phyloP scores from a whole-genome alignment of 768 basidiomycete genomes.

The Podaxis sp. region DNA sequence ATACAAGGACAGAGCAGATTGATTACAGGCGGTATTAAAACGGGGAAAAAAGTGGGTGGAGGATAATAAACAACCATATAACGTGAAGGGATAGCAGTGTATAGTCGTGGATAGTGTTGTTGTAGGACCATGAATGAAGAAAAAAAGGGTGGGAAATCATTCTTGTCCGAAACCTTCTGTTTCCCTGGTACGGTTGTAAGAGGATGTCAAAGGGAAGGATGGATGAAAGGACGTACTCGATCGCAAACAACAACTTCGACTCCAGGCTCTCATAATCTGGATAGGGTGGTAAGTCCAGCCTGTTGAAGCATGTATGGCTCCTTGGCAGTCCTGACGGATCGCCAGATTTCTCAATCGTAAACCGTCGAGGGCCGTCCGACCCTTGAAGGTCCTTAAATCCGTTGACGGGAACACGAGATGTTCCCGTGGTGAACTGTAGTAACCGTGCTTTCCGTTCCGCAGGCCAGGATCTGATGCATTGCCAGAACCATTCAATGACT shows the following conservation, averaged over 20 bases:
- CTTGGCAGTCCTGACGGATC: conserved; percentile 86
- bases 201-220: conserved; percentile 3
- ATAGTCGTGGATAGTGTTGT: neutral
- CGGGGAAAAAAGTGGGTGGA: neutral
- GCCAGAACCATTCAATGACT: conserved; percentile 96
- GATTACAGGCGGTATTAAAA: neutral
- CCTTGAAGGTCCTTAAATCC: conserved; percentile 96
- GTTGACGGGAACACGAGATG: conserved; percentile 84
- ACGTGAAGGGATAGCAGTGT: neutral
- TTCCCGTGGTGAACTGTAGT: conserved; percentile 86
- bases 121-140: neutral
- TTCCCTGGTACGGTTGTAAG: conserved; percentile 43
- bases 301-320: conserved; percentile 93
- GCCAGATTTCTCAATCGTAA: conserved; percentile 94
- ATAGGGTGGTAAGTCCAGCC: conserved; percentile 86
- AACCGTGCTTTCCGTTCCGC: conserved; percentile 84
- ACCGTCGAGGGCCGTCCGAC: conserved; percentile 86
- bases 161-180: conserved; percentile 77
- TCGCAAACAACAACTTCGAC: conserved; percentile 79
- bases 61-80: neutral
- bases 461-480: conserved; percentile 87
- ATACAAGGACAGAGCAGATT: neutral
- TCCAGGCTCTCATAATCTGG: conserved; percentile 85
- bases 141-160: conserved; percentile 26
- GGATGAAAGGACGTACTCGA: conserved; percentile 55